These are phyloP conservation scores for Baudoinia panamericana DNA, from an alignment of 495 filamentous ascomycete genomes.

Conservation along the genomic window DNA sequence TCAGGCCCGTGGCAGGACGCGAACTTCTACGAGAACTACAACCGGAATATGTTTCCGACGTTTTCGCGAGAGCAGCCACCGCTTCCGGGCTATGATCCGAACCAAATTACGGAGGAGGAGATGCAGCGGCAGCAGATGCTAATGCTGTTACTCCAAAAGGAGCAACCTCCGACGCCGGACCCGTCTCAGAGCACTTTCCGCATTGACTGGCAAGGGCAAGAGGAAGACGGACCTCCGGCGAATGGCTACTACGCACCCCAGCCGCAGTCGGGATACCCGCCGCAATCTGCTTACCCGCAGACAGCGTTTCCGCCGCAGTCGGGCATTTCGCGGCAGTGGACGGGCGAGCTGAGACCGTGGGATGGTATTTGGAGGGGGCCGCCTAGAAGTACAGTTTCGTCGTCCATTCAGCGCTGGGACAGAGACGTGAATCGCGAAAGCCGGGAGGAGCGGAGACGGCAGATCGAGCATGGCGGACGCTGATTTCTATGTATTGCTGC, in stretches of 20 bases:
- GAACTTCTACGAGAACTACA: slow-evolving; percentile 25
- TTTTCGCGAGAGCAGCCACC: slow-evolving; percentile 4
- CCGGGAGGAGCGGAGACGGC: neutral
- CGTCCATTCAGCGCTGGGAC: neutral
- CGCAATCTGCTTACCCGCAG: neutral
- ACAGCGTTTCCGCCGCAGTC: neutral
- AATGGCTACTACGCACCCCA: slow-evolving; percentile 10
- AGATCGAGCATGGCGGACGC: neutral
- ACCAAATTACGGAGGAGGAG: slow-evolving; percentile 27
- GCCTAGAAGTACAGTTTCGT: neutral
- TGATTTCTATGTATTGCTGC: no score
- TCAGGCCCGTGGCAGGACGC: slow-evolving; percentile 8
- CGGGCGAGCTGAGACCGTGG: slow-evolving; percentile 11
- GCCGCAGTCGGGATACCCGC: neutral
- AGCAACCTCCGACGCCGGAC: slow-evolving; percentile 19
- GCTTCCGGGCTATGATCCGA: slow-evolving; percentile 11
- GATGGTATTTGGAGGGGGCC: slow-evolving; percentile 20
- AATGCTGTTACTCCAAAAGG: slow-evolving; percentile 23
- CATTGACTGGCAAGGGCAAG: slow-evolving; percentile 18
- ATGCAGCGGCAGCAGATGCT: slow-evolving; percentile 30
- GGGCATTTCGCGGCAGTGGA: slow-evolving; percentile 11
- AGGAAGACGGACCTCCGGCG: slow-evolving; percentile 5
- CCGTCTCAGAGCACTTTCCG: slow-evolving; percentile 24
- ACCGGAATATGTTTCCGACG: slow-evolving; percentile 22
- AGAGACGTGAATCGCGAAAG: neutral